Evolutionary conservation across 2,329 filamentous ascomycete species (phyloP).

Genomic region (Lasiodiplodia gonubiensis): DNA sequence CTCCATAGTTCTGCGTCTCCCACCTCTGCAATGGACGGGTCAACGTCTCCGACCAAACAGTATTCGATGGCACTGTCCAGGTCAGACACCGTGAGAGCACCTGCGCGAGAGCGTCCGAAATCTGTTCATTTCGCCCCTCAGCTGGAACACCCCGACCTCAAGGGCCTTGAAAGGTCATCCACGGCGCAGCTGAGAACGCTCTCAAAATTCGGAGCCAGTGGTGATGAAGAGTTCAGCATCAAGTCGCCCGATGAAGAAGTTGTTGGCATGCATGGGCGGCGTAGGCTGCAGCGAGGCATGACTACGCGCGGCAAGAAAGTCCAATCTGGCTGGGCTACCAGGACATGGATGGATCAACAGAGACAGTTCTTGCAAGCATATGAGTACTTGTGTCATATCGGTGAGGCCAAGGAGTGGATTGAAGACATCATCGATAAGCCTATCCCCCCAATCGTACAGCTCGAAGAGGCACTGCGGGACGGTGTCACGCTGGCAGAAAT

Average conservation of each 20-base stretch:
- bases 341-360: constrained; percentile 99
- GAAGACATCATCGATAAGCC: constrained; percentile 85
- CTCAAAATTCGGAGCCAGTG: constrained; percentile 74
- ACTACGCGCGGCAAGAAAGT: constrained; percentile 60
- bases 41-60: constrained; percentile 51
- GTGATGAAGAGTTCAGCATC: constrained; percentile 77
- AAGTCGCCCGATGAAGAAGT: constrained; percentile 82
- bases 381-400: constrained; percentile 98
- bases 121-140: constrained; percentile 40
- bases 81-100: constrained; percentile 45
- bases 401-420: constrained; percentile 99
- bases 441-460: constrained; percentile 88
- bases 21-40: constrained; percentile 48
- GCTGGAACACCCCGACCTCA: constrained; percentile 64
- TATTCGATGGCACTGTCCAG: constrained; percentile 49
- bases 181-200: constrained; percentile 88
- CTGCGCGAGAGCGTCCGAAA: constrained; percentile 36
- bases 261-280: constrained; percentile 81
- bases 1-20: constrained; percentile 54
- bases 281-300: constrained; percentile 76
- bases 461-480: constrained; percentile 90
- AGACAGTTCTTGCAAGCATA: constrained; percentile 95
- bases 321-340: constrained; percentile 70
- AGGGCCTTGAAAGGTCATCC: constrained; percentile 83
- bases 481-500: constrained; percentile 94